phyloP scores from a whole-genome alignment of 176 grass and related monocot species.

The Areca catechu region DNA sequence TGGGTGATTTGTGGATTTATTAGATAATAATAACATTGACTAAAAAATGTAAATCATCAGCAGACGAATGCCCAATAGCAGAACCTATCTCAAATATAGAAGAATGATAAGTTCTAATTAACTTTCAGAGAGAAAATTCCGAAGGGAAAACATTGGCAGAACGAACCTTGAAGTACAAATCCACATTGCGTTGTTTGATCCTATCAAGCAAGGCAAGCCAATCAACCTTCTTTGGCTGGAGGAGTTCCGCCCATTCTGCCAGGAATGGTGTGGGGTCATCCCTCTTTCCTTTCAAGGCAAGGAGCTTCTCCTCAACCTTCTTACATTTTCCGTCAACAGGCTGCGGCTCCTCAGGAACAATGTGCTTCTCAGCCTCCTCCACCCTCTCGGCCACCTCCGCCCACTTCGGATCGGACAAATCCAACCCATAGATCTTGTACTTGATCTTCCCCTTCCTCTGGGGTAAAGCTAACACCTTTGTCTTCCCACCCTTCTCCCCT shows the following conservation, averaged over 20 bases:
- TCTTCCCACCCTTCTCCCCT: conserved; percentile 7
- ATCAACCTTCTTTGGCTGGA: conserved; percentile 50
- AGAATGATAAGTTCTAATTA: neutral
- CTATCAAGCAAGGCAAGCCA: conserved; percentile 68
- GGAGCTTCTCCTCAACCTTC: conserved; percentile 54
- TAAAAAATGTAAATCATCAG: too few relatives aligned
- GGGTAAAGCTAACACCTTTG: conserved; percentile 46
- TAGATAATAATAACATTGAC: too few relatives aligned
- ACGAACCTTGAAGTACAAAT: conserved; percentile 76
- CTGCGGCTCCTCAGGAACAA: conserved; percentile 54
- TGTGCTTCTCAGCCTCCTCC: conserved; percentile 43
- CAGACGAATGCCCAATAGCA: too few relatives aligned
- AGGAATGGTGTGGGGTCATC: conserved; percentile 40
- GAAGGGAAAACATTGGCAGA: conserved; percentile 2
- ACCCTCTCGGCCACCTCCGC: conserved; percentile 58
- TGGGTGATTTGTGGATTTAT: too few relatives aligned
- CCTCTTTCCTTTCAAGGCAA: conserved; percentile 34
- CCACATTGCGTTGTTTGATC: conserved; percentile 48
- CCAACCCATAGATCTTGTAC: conserved; percentile 74
- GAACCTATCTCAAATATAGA: too few relatives aligned
- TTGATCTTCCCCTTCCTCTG: conserved; percentile 73
- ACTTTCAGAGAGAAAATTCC: conserved; percentile 6
- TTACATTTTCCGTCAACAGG: conserved; percentile 53
- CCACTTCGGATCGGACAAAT: conserved; percentile 77
- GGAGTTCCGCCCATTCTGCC: conserved; percentile 72